phyloP scores from a whole-genome alignment of 2,329 filamentous ascomycete genomes.

The Sarocladium oryzae region DNA sequence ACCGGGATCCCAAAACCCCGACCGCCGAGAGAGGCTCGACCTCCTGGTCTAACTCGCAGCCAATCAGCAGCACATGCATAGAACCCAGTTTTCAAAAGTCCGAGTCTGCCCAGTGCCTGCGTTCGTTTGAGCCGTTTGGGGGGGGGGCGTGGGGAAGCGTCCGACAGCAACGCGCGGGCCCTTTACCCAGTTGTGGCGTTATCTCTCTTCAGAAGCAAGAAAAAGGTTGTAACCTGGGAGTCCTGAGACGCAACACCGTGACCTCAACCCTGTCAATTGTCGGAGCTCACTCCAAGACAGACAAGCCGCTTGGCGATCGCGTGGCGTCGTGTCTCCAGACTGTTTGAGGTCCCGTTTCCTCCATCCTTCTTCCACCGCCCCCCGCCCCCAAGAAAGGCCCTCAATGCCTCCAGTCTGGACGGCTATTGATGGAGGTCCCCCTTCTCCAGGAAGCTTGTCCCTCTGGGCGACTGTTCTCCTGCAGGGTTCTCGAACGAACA shows the following conservation, averaged over 20 bases:
- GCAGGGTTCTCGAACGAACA: neutral
- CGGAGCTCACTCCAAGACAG: neutral
- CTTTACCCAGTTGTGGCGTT: no score
- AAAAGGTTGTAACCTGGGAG: neutral
- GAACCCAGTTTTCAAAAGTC: neutral
- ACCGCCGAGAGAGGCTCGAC: neutral
- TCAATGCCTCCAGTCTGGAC: neutral
- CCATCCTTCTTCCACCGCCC: neutral
- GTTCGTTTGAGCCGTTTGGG: neutral
- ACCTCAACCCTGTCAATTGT: neutral
- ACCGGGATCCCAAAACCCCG: neutral
- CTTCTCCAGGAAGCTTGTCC: conserved; percentile 2
- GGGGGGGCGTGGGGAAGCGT: no score
- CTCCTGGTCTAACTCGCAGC: neutral
- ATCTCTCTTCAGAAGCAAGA: no score
- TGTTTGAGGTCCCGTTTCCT: neutral
- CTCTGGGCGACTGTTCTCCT: neutral
- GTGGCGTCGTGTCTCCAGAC: conserved; percentile 9
- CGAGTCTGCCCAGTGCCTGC: neutral
- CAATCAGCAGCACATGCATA: neutral
- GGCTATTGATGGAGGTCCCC: neutral
- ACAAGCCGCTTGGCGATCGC: conserved; percentile 7
- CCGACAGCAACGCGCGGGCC: no score
- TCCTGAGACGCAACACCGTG: neutral
- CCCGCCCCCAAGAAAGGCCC: neutral